Conservation (phyloP, 2,329 filamentous ascomycete species). For the Emmonsia crescens region DNA sequence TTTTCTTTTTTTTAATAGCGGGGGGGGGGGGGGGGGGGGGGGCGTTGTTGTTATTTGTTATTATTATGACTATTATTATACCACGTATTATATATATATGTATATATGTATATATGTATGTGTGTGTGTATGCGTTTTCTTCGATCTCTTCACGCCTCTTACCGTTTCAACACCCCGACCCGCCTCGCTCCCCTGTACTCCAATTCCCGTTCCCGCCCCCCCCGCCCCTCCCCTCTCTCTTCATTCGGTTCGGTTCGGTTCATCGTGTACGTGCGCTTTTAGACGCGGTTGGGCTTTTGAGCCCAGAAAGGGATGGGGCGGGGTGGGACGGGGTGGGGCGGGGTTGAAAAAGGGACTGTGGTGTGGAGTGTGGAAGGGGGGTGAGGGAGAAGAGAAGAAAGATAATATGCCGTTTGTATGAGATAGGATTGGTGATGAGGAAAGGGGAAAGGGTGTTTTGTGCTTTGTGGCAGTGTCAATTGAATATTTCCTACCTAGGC, state of each 20-base stretch:
- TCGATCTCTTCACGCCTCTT: neutral
- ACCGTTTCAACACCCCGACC: neutral
- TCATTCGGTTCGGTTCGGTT: neutral
- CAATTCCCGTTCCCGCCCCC: neutral
- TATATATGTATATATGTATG: neutral
- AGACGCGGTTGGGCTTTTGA: neutral
- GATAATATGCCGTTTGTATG: too few species aligned
- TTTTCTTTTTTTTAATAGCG: neutral
- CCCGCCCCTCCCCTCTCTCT: neutral
- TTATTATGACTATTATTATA: too few species aligned
- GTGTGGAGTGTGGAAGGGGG: neutral
- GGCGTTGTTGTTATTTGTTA: neutral
- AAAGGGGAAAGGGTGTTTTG: neutral
- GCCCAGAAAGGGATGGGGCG: too few species aligned
- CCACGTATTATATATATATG: neutral
- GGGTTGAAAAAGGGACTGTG: neutral
- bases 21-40: too few species aligned
- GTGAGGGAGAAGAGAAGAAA: too few species aligned
- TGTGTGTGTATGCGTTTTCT: neutral
- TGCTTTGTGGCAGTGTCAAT: too few species aligned
- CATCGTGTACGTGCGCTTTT: neutral
- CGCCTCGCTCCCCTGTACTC: neutral
- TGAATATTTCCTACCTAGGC: too few species aligned
- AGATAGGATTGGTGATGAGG: neutral
- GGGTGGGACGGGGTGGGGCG: too few species aligned